phyloP scores from a whole-genome alignment of 495 filamentous ascomycete genomes.

The Penicillium cosmopolitanum region DNA sequence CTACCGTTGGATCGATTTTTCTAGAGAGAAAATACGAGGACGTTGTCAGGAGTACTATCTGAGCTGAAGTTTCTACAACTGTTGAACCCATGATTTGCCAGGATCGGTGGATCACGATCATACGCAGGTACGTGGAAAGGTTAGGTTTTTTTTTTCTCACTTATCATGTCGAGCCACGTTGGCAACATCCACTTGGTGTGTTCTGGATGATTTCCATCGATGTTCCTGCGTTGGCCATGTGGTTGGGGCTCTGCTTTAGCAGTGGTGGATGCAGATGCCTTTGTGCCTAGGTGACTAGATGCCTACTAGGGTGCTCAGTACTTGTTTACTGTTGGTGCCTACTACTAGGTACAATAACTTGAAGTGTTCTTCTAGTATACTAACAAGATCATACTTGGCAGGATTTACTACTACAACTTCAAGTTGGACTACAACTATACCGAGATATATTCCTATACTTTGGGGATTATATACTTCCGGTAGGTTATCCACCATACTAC shows the following conservation, averaged over 20 bases:
- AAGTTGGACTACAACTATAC: not conserved
- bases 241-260: slow-evolving; percentile 21
- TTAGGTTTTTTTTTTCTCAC: slow-evolving; percentile 4
- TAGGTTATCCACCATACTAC: not conserved
- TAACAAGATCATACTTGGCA: not conserved
- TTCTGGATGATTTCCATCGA: not conserved
- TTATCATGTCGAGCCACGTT: slow-evolving; percentile 7
- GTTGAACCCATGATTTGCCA: slow-evolving; percentile 26
- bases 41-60: not conserved
- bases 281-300: no score
- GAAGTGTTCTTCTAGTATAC: not conserved
- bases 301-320: no score
- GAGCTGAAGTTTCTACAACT: not conserved
- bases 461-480: not conserved
- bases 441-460: not conserved
- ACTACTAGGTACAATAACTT: no score
- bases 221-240: slow-evolving; percentile 29
- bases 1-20: slow-evolving; percentile 12
- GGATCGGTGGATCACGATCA: slow-evolving; percentile 22
- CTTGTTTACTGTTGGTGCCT: no score
- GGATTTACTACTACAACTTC: not conserved
- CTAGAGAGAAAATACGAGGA: slow-evolving; percentile 8
- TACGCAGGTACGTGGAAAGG: slow-evolving; percentile 21
- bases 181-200: slow-evolving; percentile 1
- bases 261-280: not conserved